Evolutionary conservation across 2,329 filamentous ascomycete genomes (phyloP).

Genomic region (Pezicula radicicola): DNA sequence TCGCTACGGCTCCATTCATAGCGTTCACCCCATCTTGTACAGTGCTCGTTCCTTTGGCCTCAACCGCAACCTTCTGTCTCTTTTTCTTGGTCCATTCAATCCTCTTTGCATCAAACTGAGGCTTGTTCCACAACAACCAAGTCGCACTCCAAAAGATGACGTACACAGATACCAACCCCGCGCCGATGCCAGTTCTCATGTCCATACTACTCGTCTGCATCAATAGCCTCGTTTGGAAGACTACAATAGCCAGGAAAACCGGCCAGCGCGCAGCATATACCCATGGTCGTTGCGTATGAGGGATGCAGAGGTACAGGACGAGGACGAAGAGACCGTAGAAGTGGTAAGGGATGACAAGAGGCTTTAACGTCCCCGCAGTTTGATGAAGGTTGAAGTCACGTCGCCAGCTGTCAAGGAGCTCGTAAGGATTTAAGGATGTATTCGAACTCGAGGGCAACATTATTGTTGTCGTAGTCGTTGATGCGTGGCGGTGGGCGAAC

Average conservation of each 20-base stretch:
- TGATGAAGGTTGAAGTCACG: constrained; percentile 33
- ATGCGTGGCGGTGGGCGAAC: too few species aligned
- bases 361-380: constrained; percentile 37
- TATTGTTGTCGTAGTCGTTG: neutral
- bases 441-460: neutral
- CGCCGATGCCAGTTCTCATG: constrained; percentile 46
- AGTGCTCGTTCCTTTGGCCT: neutral
- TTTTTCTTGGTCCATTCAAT: constrained; percentile 14
- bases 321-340: constrained; percentile 46
- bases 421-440: neutral
- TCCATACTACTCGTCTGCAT: constrained; percentile 45
- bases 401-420: constrained; percentile 30
- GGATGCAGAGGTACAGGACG: constrained; percentile 52
- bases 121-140: constrained; percentile 50
- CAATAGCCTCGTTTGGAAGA: constrained; percentile 42
- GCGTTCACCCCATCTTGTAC: neutral
- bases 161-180: constrained; percentile 49
- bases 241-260: constrained; percentile 40
- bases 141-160: constrained; percentile 46
- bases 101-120: constrained; percentile 55
- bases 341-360: constrained; percentile 51
- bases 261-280: constrained; percentile 48
- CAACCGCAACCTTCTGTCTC: neutral
- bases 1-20: neutral
- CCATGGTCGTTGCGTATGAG: constrained; percentile 48